Evolutionary conservation across 495 filamentous ascomycete species (phyloP), one percentile per base, ranked within the genome.

Genomic region (Venustampulla echinocandica): DNA sequence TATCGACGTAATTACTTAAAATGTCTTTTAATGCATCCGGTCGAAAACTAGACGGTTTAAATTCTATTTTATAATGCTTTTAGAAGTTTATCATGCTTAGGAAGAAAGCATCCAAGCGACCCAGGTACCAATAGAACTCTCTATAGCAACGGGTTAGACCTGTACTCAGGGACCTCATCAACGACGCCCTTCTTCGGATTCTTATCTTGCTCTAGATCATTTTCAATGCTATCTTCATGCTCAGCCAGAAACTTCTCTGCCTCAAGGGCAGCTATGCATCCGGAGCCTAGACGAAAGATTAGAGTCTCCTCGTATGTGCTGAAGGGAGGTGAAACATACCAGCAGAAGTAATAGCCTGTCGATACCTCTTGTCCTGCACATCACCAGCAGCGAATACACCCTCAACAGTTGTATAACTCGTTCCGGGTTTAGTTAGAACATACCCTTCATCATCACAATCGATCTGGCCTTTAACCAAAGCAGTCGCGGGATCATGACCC

Each of bases 301-400:
- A n/a, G n/a, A n/a, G n/a, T n/a, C n/a, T n/a, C n/a, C n/a, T n/a
- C n/a, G n/a, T n/a, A 5, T n/a, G 21, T 5, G 37, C 10, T 22
- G 23, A 36, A 22, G 21, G 13, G 27, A 27, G 20, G 17, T 21
- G 36, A 37, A 52, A 76, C 82, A 56, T 79, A 90, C 90, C 90
- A 58, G 92, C 92, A 72, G 87, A 95, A 42, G 92, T 98, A 57
- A 98, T 90, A 45, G 92, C 92, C 70, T 98, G 92, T 61, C 93
- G 77, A 66, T 99, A 99, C 57, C 84, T 81, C 79, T 96, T 97
- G 62, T 99, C 93, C 70, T 97, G 93, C 15, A 99, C 92, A 61
- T 99, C 92, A 41, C 92, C 92, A 35, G 90, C 90, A 42, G 92
- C 92, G 64, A 97, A 99, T 7, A 99, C 86, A 58, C 92, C 92